These are phyloP conservation scores for Lichtheimia ornata DNA, from an alignment of 371 early-diverging fungal species.

Conservation along the genomic window DNA sequence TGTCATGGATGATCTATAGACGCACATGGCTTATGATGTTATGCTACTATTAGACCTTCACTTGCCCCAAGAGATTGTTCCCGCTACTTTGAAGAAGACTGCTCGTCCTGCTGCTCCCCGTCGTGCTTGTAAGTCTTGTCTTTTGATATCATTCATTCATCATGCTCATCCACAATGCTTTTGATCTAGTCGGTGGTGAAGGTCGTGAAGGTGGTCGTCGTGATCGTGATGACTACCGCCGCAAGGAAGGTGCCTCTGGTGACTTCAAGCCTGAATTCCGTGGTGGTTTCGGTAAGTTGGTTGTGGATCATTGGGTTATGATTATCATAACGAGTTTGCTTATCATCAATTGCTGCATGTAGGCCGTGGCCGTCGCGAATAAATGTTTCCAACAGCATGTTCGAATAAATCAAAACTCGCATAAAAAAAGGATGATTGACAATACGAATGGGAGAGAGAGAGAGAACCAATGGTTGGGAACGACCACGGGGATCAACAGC, in stretches of 20 bases:
- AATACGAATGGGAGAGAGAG: background rate
- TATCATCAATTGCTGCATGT: background rate
- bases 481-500: no score
- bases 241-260: constrained; percentile 91
- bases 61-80: constrained; percentile 95
- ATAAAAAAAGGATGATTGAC: constrained; percentile 1
- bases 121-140: constrained; percentile 57
- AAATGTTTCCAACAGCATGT: constrained; percentile 16
- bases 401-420: constrained; percentile 4
- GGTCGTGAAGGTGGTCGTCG: constrained; percentile 65
- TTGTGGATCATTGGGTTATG: background rate
- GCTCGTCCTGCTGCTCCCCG: constrained; percentile 72
- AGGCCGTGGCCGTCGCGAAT: constrained; percentile 52
- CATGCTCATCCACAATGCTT: background rate
- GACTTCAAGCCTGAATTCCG: constrained; percentile 96
- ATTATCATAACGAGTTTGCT: background rate
- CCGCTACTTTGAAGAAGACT: constrained; percentile 95
- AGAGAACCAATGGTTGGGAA: no score
- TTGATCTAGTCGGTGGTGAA: constrained; percentile 39
- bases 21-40: background rate
- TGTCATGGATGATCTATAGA: background rate
- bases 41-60: constrained; percentile 68
- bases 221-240: constrained; percentile 86
- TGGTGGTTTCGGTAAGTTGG: constrained; percentile 68
- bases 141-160: background rate